Evolutionary conservation across 805 yeast genomes (phyloP), one percentile per base, ranked within the genome.

Genomic region (Danielozyma ontarioensis): DNA sequence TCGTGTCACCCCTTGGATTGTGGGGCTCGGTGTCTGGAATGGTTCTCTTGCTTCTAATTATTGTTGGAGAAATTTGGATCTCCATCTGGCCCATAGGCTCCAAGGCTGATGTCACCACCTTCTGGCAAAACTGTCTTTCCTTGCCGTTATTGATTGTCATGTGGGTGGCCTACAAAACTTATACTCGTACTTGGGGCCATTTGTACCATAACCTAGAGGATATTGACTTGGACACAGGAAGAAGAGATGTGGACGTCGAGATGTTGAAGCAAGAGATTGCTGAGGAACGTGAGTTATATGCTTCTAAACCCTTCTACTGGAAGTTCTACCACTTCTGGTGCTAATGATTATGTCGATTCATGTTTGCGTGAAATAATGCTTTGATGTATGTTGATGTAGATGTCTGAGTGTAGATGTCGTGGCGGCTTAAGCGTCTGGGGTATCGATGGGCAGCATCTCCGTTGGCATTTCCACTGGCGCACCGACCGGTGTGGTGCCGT

Each of bases 291-390:
- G 79, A 65, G 4, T 62, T 49, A 39, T 48, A 79, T 41, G 66
- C 62, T 13, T 36, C 70, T 22, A 72, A 61, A 49, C 74, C 74
- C 34, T 47, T 61, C 41, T 70, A 58, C 50, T 63, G 62, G 59
- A 70, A 83, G 53, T 24, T 48, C n/a, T 80, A 70, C 63, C 57
- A 61, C 42, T 70, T 72, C 68, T 73, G 83, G 78, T 77, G 81
- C 58, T 74, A 57, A 46, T 19, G 28, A 31, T 11, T 26, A 21
- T 25, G n/a, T n/a, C n/a, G n/a, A n/a, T n/a, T n/a, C n/a, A n/a
- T n/a, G n/a, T n/a, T n/a, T n/a, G n/a, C n/a, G n/a, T n/a, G n/a
- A n/a, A n/a, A n/a, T n/a, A n/a, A n/a, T n/a, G n/a, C n/a, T n/a
- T n/a, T n/a, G n/a, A n/a, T n/a, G n/a, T n/a, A n/a, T n/a, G n/a